phyloP scores from a whole-genome alignment of 768 basidiomycete genomes.

The Dictyophora rubrovolvata region DNA sequence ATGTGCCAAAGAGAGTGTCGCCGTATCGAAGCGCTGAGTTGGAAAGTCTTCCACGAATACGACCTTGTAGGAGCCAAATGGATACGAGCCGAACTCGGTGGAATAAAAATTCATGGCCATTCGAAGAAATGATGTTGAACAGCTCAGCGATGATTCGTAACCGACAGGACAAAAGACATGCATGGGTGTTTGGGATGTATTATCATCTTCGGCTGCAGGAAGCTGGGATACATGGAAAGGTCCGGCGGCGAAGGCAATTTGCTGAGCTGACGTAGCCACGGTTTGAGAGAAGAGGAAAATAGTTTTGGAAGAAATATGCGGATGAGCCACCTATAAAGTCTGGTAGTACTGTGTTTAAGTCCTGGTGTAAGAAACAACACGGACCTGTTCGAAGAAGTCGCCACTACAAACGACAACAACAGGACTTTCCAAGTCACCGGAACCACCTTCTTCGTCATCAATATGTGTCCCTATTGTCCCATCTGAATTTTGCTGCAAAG shows the following conservation, averaged over 20 bases:
- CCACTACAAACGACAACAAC: slow-evolving; percentile 91
- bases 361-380: slow-evolving; percentile 12
- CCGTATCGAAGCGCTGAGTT: slow-evolving; percentile 70
- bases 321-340: slow-evolving; percentile 69
- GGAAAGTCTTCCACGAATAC: slow-evolving; percentile 90
- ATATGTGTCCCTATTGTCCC: slow-evolving; percentile 26
- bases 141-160: slow-evolving; percentile 57
- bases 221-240: slow-evolving; percentile 78
- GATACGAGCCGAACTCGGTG: slow-evolving; percentile 90
- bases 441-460: slow-evolving; percentile 32
- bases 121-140: slow-evolving; percentile 68
- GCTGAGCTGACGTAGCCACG: slow-evolving; percentile 86
- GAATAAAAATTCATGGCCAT: slow-evolving; percentile 89
- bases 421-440: slow-evolving; percentile 46
- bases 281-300: slow-evolving; percentile 89
- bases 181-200: slow-evolving; percentile 62
- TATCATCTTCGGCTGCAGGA: slow-evolving; percentile 46
- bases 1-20: slow-evolving; percentile 71
- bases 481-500: slow-evolving; percentile 52
- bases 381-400: slow-evolving; percentile 87
- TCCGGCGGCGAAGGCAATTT: slow-evolving; percentile 91
- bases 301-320: slow-evolving; percentile 85
- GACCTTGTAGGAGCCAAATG: slow-evolving; percentile 88
- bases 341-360: slow-evolving; percentile 6
- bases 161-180: slow-evolving; percentile 92